These are phyloP conservation scores for Suillus cothurnatus DNA, from an alignment of 768 basidiomycete species.

Conservation along the genomic window DNA sequence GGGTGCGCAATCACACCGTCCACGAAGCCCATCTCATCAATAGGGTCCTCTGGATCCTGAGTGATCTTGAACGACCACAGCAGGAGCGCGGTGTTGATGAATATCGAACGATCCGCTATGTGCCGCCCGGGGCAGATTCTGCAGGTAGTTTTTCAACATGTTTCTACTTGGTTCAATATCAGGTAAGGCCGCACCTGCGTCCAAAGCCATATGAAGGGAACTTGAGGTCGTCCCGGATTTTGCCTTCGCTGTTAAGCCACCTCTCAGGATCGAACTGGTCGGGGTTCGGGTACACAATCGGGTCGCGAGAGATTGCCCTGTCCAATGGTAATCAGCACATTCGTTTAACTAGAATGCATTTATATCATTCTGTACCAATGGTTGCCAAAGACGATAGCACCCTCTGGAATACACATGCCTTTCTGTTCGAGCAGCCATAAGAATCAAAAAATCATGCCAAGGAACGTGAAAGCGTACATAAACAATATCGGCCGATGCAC, in stretches of 20 bases:
- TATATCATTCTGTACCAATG: constrained; percentile 28
- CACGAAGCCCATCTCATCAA: constrained; percentile 62
- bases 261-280: constrained; percentile 60
- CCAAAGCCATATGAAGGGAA: constrained; percentile 59
- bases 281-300: constrained; percentile 56
- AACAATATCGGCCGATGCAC: constrained; percentile 61
- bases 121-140: constrained; percentile 69
- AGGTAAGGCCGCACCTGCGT: constrained; percentile 31
- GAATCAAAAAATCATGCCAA: neutral
- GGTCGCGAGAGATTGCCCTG: constrained; percentile 58
- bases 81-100: constrained; percentile 60
- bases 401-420: constrained; percentile 38
- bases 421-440: constrained; percentile 25
- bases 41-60: constrained; percentile 52
- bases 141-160: neutral
- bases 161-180: neutral
- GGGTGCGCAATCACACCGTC: constrained; percentile 68
- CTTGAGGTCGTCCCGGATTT: constrained; percentile 52
- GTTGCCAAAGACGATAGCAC: constrained; percentile 37
- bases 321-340: neutral
- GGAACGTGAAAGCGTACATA: constrained; percentile 45
- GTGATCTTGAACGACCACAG: constrained; percentile 69
- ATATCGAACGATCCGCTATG: constrained; percentile 61
- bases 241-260: constrained; percentile 45
- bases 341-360: too few relatives aligned